Percentiles rank a stretch among this genome's conserved stretches.
Conservation (phyloP, 768 basidiomycete species). For the Wakefieldia striispora region DNA sequence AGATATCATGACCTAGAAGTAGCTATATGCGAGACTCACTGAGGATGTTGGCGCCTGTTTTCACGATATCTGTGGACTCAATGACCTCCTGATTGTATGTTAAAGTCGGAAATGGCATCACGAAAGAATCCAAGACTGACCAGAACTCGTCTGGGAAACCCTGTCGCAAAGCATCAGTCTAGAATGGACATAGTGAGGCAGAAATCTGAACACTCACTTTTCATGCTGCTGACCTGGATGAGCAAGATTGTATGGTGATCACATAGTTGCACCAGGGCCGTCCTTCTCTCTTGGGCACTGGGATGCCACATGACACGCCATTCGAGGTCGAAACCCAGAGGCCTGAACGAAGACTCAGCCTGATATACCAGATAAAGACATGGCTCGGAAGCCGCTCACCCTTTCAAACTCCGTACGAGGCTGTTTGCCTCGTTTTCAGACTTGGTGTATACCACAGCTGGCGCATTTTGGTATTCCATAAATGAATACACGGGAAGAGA, state of each 20-base stretch:
- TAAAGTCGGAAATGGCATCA: background rate
- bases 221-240: slow-evolving; percentile 49
- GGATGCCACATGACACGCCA: slow-evolving; percentile 41
- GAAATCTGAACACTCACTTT: slow-evolving; percentile 29
- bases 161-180: slow-evolving; percentile 22
- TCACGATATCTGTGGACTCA: slow-evolving; percentile 38
- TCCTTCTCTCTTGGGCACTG: slow-evolving; percentile 33
- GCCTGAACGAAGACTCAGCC: slow-evolving; percentile 26
- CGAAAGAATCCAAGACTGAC: slow-evolving; percentile 20
- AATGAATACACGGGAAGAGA: slow-evolving; percentile 38
- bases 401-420: slow-evolving; percentile 35
- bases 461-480: slow-evolving; percentile 26
- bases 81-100: slow-evolving; percentile 39
- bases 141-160: slow-evolving; percentile 43
- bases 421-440: slow-evolving; percentile 43
- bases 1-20: no score
- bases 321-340: slow-evolving; percentile 52
- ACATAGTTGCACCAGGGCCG: slow-evolving; percentile 47
- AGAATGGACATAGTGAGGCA: background rate
- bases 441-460: slow-evolving; percentile 39
- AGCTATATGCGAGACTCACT: slow-evolving; percentile 31
- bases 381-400: slow-evolving; percentile 25
- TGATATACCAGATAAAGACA: background rate
- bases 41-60: slow-evolving; percentile 48
- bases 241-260: slow-evolving; percentile 44